phyloP scores from a whole-genome alignment of 345 rosid genomes.

The Citrus sp. region DNA sequence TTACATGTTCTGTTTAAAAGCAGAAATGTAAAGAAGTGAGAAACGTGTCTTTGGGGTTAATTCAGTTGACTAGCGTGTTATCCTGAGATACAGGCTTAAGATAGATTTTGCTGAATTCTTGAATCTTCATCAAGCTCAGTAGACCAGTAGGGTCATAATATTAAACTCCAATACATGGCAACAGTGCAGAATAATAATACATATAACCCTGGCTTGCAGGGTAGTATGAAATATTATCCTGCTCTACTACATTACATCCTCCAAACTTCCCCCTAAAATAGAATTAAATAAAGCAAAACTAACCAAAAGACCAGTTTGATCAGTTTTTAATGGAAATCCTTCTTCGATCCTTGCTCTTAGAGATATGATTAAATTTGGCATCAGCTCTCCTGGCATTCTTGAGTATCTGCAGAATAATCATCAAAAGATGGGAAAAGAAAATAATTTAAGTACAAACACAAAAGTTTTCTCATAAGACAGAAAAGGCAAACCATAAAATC shows the following conservation, averaged over 20 bases:
- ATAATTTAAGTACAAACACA: slow-evolving; percentile 5
- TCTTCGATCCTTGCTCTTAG: slow-evolving; percentile 50
- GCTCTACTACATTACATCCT: not conserved
- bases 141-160: not conserved
- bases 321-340: slow-evolving; percentile 59
- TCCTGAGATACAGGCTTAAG: not conserved
- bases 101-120: not conserved
- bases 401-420: slow-evolving; percentile 56
- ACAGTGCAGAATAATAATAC: not conserved
- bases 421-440: slow-evolving; percentile 12
- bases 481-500: slow-evolving; percentile 2
- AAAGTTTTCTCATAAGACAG: slow-evolving; percentile 9
- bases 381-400: slow-evolving; percentile 81
- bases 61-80: not conserved
- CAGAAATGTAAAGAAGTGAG: not conserved
- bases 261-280: slow-evolving; percentile 2
- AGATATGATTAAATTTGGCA: slow-evolving; percentile 60
- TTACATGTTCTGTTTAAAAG: not conserved
- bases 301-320: slow-evolving; percentile 78
- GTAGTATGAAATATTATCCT: not conserved
- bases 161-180: not conserved
- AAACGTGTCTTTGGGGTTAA: not conserved
- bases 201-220: not conserved
- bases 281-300: slow-evolving; percentile 27
- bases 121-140: not conserved